phyloP scores from a whole-genome alignment of 176 grass and related monocot genomes.

The Saccharum officinarum region DNA sequence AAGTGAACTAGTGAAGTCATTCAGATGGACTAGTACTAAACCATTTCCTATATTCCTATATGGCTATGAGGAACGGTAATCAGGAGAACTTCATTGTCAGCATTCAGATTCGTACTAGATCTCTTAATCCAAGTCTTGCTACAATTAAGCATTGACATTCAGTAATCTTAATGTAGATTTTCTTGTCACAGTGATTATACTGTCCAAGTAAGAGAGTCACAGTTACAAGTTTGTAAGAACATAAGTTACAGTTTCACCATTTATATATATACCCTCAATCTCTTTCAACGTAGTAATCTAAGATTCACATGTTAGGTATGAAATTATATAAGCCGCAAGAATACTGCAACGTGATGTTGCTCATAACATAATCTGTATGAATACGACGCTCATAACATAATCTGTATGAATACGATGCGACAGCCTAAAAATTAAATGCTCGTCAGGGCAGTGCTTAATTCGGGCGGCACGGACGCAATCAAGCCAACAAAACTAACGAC shows the following conservation, averaged over 20 bases:
- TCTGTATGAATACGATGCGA: not conserved
- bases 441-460: not conserved
- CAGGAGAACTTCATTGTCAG: not conserved
- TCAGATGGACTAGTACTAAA: not conserved
- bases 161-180: not conserved
- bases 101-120: not conserved
- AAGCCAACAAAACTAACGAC: not conserved
- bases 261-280: not conserved
- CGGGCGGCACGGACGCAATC: not conserved
- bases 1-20: conserved; percentile 32
- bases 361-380: not conserved
- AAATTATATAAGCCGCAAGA: not conserved
- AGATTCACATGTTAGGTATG: not conserved
- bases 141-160: not conserved
- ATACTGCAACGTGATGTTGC: not conserved
- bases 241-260: not conserved
- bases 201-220: not conserved
- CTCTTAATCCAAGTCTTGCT: not conserved
- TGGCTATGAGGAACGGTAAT: not conserved
- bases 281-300: not conserved
- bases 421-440: not conserved
- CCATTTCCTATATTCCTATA: not conserved
- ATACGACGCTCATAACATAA: not conserved
- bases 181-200: not conserved
- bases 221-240: not conserved